Evolutionary conservation across 306 rosid genomes (phyloP).

Genomic region (Nissolia schottii): DNA sequence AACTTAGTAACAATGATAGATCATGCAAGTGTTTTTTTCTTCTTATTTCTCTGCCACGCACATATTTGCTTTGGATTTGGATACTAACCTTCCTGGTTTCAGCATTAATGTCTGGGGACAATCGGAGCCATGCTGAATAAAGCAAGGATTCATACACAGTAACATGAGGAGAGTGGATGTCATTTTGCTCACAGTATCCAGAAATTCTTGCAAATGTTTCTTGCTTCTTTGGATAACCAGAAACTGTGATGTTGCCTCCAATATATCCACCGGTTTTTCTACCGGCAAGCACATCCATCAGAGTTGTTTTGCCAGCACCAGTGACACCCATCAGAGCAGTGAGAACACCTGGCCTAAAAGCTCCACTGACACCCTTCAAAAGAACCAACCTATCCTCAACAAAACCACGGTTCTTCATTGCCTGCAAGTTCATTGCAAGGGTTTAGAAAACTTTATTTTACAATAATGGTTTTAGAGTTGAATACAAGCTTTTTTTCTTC

Average conservation of each 20-base stretch:
- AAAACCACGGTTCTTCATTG: constrained; percentile 60
- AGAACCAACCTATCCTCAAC: constrained; percentile 67
- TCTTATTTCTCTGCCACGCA: not conserved
- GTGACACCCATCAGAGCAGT: constrained; percentile 95
- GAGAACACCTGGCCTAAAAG: constrained; percentile 87
- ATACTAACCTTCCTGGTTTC: constrained; percentile 52
- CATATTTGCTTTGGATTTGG: not conserved
- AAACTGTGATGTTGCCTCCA: constrained; percentile 63
- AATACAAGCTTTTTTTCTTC: not conserved
- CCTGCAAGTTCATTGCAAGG: constrained; percentile 38
- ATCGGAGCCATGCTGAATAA: constrained; percentile 62
- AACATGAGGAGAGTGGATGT: constrained; percentile 75
- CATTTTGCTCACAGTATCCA: constrained; percentile 92
- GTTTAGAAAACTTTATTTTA: not conserved
- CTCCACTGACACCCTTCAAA: constrained; percentile 73
- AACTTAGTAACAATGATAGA: not conserved
- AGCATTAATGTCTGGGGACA: constrained; percentile 41
- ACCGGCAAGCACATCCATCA: constrained; percentile 93
- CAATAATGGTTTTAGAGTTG: constrained; percentile 1
- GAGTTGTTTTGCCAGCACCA: constrained; percentile 96
- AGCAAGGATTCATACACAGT: constrained; percentile 57
- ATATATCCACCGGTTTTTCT: constrained; percentile 89
- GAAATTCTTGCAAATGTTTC: constrained; percentile 87
- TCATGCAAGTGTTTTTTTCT: not conserved
- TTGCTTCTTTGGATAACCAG: constrained; percentile 85